These are phyloP conservation scores for Pythium volutum DNA, from an alignment of 352 stramenopile species.

Conservation along the genomic window DNA sequence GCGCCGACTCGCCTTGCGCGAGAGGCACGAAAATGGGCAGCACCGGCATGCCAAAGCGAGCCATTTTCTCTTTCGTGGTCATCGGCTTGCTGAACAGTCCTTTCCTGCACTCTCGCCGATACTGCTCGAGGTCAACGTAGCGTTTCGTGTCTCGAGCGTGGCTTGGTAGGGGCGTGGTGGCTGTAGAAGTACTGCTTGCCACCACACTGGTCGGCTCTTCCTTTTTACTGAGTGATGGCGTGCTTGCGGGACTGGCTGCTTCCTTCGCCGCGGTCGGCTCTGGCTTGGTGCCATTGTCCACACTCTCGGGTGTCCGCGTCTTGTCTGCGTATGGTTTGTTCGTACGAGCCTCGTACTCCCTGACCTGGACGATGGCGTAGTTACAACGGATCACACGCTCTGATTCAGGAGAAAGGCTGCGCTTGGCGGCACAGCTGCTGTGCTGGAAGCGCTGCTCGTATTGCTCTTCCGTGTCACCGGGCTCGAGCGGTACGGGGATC, in stretches of 20 bases:
- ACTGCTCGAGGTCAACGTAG: not conserved
- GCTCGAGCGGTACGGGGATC: slow-evolving; percentile 3
- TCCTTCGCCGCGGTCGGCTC: not conserved
- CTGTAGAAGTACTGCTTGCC: too few relatives aligned
- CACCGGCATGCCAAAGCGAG: not conserved
- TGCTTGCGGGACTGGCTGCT: too few relatives aligned
- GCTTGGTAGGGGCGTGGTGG: too few relatives aligned
- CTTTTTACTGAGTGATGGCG: too few relatives aligned
- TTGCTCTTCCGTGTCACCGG: not conserved
- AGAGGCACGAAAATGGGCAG: slow-evolving; percentile 10
- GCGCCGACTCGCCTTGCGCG: not conserved
- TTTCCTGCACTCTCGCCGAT: not conserved
- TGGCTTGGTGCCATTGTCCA: not conserved
- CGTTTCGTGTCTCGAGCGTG: not conserved
- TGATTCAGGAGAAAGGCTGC: too few relatives aligned
- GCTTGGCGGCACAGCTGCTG: too few relatives aligned
- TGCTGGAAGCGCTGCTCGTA: slow-evolving; percentile 5
- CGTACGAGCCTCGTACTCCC: too few relatives aligned
- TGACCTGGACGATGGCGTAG: too few relatives aligned
- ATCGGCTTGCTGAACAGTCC: not conserved
- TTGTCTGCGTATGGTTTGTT: not conserved
- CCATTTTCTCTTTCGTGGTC: not conserved
- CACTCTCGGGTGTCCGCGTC: not conserved
- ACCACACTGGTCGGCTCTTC: too few relatives aligned
- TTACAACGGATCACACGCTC: too few relatives aligned